These are phyloP conservation scores for Termitomyces sp. DNA, from an alignment of 768 basidiomycete species.

Conservation along the genomic window DNA sequence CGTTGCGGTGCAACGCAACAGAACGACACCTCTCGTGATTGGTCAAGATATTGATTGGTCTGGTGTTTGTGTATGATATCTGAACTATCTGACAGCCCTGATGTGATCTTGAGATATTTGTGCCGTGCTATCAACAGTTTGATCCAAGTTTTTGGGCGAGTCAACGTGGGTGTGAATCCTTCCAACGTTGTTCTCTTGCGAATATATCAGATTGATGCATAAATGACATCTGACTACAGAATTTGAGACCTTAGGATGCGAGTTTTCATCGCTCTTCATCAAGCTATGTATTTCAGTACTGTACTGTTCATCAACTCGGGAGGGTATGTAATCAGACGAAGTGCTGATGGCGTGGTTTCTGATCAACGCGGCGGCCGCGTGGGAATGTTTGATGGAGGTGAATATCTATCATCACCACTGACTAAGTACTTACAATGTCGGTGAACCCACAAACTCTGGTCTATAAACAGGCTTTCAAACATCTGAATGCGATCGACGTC, in stretches of 20 bases:
- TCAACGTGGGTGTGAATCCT: not conserved
- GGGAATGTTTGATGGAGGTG: not conserved
- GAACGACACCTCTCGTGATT: not conserved
- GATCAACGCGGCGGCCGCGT: too few relatives aligned
- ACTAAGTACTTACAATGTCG: constrained; percentile 3
- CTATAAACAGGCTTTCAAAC: constrained; percentile 15
- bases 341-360: too few relatives aligned
- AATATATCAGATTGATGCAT: not conserved
- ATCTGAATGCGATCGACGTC: constrained; percentile 3
- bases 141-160: not conserved
- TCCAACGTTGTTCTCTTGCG: not conserved
- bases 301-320: too few relatives aligned
- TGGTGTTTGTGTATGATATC: not conserved
- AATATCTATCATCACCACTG: too few relatives aligned
- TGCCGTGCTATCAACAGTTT: not conserved
- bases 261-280: too few relatives aligned
- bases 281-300: too few relatives aligned
- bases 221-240: not conserved
- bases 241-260: too few relatives aligned
- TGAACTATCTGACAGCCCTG: not conserved
- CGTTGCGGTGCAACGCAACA: not conserved
- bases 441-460: constrained; percentile 8
- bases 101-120: not conserved
- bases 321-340: too few relatives aligned
- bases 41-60: not conserved